Base-by-base conservation (phyloP, 2,329 filamentous ascomycete genomes). In the Trichophyton schoenleinii region DNA sequence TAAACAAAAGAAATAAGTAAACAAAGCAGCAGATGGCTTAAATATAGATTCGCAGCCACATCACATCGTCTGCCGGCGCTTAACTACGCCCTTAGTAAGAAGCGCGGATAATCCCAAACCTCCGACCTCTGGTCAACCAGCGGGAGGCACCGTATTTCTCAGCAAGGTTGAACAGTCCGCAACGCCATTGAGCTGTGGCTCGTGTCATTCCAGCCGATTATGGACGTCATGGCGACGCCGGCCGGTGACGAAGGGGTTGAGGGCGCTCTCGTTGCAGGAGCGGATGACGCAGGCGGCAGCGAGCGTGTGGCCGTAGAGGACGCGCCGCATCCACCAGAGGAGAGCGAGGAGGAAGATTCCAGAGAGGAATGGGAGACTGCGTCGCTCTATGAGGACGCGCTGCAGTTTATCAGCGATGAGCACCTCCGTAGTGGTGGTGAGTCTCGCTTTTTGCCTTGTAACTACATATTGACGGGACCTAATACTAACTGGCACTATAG, bases 381-480 rank as follows among this genome's bases (percentile, higher is more conserved):
- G 65, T 87, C 83, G 28, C 72, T 87, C 1, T 84, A 84, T 64
- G 83, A 83, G 64, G 84, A 87, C 67, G 77, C 80, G 38, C 75
- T 87, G 60, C 81, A 85, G 61, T 79, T 83, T 61, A 70, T 86
- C 64, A 75, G 76, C 52, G 79, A 84, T 62, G 79, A 81, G 38
- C 71, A 77, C 67, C 75, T 78, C n/a, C 72, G 69, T 25, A 71
- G 73, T 62, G 64, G 77, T 67, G 61, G 76, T 79, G 68, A 76
- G 81, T 80, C 70, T 62, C 62, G 66, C 63, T 65, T 22, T 22
- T 22, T 22, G 22, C 22, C 22, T 22, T 22, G 22, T 22, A n/a
- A n/a, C n/a, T n/a, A 22, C 22, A 22, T 22, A 22, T 22, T 22
- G 2, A 22, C 22, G 22, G 22, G 22, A 22, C 1, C 22, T 22